Evolutionary conservation across 306 rosid species (phyloP).

Genomic region (Alnus rubra): DNA sequence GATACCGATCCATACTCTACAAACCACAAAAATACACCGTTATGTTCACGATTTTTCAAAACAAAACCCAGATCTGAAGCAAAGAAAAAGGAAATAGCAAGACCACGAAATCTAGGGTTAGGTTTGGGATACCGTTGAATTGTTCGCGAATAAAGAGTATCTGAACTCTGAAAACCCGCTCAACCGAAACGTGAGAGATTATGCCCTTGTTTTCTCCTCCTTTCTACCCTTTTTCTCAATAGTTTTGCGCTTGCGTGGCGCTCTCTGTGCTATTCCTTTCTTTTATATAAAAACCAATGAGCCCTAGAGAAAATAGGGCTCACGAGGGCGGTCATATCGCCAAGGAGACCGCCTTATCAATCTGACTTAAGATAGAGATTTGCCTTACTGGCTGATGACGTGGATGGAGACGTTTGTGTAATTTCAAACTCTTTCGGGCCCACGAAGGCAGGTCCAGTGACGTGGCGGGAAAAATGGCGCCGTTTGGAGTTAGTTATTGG

Average conservation of each 20-base stretch:
- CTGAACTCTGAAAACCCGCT: conserved; percentile 20
- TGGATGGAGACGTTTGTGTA: not conserved
- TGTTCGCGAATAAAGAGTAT: conserved; percentile 1
- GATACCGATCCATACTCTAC: conserved; percentile 31
- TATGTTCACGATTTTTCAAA: not conserved
- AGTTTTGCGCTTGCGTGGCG: not conserved
- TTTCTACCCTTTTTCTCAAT: not conserved
- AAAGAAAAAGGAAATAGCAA: not conserved
- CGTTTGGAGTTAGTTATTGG: too few relatives aligned
- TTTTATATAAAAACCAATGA: too few relatives aligned
- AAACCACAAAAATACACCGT: not conserved
- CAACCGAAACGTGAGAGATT: not conserved
- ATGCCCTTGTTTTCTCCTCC: not conserved
- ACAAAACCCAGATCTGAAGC: not conserved
- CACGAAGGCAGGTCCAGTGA: not conserved
- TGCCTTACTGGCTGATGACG: not conserved
- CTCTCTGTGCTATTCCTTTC: not conserved
- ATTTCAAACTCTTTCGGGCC: not conserved
- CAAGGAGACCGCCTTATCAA: not conserved
- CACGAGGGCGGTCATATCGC: conserved; percentile 3
- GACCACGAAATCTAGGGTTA: conserved; percentile 14
- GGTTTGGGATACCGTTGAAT: conserved; percentile 4
- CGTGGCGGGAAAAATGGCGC: too few relatives aligned
- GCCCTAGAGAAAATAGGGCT: not conserved
- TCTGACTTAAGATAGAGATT: too few relatives aligned